These are phyloP conservation scores for Solanum medicagineum DNA, from an alignment of 257 asterid species.

Conservation along the genomic window DNA sequence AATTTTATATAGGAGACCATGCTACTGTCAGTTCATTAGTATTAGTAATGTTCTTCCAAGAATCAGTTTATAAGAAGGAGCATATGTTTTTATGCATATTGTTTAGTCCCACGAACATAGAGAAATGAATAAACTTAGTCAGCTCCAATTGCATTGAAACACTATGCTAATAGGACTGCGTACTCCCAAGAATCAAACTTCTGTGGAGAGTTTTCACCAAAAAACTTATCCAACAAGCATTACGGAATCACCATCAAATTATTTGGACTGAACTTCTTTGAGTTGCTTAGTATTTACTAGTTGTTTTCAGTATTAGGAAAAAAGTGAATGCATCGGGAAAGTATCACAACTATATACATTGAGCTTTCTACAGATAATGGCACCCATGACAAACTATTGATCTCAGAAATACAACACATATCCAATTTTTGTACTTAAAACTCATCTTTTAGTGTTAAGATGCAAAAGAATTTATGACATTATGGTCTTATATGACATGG, in stretches of 20 bases:
- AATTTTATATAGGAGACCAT: neutral
- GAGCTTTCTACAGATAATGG: neutral
- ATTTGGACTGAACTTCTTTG: neutral
- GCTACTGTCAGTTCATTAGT: neutral
- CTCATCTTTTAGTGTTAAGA: neutral
- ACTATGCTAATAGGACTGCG: neutral
- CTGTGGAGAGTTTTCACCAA: neutral
- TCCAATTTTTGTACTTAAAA: neutral
- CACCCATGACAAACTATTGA: neutral
- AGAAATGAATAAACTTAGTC: neutral
- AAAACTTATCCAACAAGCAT: neutral
- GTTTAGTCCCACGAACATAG: neutral
- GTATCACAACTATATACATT: neutral
- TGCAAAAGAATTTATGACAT: neutral
- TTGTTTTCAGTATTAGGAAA: neutral
- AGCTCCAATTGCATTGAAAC: neutral
- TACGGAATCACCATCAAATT: neutral
- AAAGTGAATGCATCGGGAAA: neutral
- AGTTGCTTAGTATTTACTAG: neutral
- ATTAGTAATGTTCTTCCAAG: neutral
- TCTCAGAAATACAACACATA: neutral
- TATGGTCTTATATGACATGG: neutral
- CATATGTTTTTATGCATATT: neutral
- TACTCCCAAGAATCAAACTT: neutral
- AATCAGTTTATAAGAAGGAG: neutral